Conservation (phyloP, 768 basidiomycete species). For the Tulasnella sp. region DNA sequence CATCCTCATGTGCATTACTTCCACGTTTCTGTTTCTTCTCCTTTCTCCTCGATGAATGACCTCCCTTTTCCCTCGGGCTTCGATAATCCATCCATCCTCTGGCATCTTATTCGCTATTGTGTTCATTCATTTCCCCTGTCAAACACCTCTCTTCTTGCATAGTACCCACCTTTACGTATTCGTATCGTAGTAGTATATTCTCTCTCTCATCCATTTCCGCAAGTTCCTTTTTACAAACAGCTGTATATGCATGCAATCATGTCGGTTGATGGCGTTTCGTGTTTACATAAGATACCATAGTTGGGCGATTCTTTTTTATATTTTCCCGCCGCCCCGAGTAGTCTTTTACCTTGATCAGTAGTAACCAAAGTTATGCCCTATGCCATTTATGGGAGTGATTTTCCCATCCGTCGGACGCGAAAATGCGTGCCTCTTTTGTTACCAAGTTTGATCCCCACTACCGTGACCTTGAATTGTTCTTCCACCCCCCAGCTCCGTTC, state of each 20-base stretch:
- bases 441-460: not conserved
- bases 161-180: constrained; percentile 5
- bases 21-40: not conserved
- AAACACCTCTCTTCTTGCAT: constrained; percentile 17
- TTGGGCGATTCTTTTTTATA: not conserved
- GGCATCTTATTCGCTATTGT: constrained; percentile 28
- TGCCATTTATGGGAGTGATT: constrained; percentile 12
- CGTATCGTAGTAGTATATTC: constrained; percentile 6
- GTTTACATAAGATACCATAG: constrained; percentile 13
- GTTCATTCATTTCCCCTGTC: constrained; percentile 22
- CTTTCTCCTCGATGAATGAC: not conserved
- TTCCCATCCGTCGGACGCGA: not conserved
- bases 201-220: not conserved
- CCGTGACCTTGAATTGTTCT: constrained; percentile 6
- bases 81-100: not conserved
- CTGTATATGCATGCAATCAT: constrained; percentile 4
- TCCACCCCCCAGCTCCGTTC: not conserved
- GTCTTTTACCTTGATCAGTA: not conserved
- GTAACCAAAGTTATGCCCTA: not conserved
- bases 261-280: not conserved
- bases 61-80: constrained; percentile 17
- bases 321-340: not conserved
- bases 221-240: not conserved
- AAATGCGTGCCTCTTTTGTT: not conserved
- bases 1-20: constrained; percentile 14